phyloP scores from a whole-genome alignment of 2,329 filamentous ascomycete species.

The Aschersonia sp. region DNA sequence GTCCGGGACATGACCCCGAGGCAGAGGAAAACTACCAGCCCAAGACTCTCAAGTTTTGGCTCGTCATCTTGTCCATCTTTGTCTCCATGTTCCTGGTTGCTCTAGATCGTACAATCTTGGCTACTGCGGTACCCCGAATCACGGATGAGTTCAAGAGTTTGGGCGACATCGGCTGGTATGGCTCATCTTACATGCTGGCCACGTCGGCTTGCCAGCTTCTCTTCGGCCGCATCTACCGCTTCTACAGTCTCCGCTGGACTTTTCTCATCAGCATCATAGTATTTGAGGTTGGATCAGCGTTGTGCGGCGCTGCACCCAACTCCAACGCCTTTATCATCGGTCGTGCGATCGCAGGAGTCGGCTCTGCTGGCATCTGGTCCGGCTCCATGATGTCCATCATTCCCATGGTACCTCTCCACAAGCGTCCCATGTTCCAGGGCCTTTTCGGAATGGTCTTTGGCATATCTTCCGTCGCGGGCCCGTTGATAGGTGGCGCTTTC shows the following conservation, averaged over 20 bases:
- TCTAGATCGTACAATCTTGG: slow-evolving; percentile 41
- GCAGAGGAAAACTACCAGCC: slow-evolving; percentile 32
- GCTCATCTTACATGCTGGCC: slow-evolving; percentile 45
- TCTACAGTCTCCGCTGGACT: slow-evolving; percentile 33
- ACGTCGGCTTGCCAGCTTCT: slow-evolving; percentile 37
- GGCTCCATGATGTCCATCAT: slow-evolving; percentile 42
- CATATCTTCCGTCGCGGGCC: slow-evolving; percentile 36
- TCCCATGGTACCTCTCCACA: slow-evolving; percentile 42
- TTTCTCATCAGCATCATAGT: slow-evolving; percentile 33
- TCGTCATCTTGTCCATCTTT: slow-evolving; percentile 37
- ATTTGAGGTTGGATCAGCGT: slow-evolving; percentile 38
- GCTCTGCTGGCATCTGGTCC: slow-evolving; percentile 41
- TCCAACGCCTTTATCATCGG: slow-evolving; percentile 40
- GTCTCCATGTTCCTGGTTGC: slow-evolving; percentile 42
- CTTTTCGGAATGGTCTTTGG: slow-evolving; percentile 41
- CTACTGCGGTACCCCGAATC: slow-evolving; percentile 38
- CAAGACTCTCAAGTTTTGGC: slow-evolving; percentile 39
- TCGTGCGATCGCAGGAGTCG: slow-evolving; percentile 40
- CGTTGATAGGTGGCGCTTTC: slow-evolving; percentile 38
- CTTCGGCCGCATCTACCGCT: slow-evolving; percentile 39
- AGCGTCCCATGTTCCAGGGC: slow-evolving; percentile 42
- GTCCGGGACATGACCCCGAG: slow-evolving; percentile 11
- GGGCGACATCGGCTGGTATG: slow-evolving; percentile 50
- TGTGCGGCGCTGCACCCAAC: slow-evolving; percentile 39
- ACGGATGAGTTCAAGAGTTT: slow-evolving; percentile 42